Conservation (phyloP, 2,329 filamentous ascomycete genomes). For the Hypoxylon rubiginosum region DNA sequence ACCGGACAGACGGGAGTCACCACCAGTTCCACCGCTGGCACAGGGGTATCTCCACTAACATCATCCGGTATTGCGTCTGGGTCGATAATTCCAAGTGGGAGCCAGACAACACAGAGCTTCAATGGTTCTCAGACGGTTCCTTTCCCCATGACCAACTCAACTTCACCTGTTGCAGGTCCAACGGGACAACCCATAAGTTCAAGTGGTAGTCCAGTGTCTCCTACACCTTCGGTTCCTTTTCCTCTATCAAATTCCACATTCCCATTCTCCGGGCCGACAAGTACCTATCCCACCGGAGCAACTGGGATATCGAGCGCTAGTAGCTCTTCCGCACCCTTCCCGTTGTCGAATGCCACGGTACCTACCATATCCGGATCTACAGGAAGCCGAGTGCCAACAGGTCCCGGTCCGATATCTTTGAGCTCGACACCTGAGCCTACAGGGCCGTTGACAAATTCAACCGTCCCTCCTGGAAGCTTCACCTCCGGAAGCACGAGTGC, state of each 20-base stretch:
- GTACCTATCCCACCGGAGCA: slow-evolving; percentile 5
- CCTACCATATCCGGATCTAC: slow-evolving; percentile 24
- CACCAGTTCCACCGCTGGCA: slow-evolving; percentile 8
- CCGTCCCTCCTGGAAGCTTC: slow-evolving; percentile 9
- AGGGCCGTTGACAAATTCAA: slow-evolving; percentile 14
- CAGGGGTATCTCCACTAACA: slow-evolving; percentile 1
- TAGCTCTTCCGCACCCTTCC: slow-evolving; percentile 26
- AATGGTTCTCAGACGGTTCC: slow-evolving; percentile 29
- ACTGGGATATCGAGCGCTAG: slow-evolving; percentile 8
- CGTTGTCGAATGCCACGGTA: slow-evolving; percentile 31
- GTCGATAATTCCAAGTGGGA: slow-evolving; percentile 18
- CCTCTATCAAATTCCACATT: slow-evolving; percentile 25
- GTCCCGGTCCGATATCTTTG: slow-evolving; percentile 29
- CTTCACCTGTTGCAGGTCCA: slow-evolving; percentile 14
- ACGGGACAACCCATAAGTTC: slow-evolving; percentile 22
- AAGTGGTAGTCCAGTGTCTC: not conserved
- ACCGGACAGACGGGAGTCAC: slow-evolving; percentile 24
- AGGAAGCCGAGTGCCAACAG: slow-evolving; percentile 32
- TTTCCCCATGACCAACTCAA: slow-evolving; percentile 34
- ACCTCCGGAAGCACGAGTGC: slow-evolving; percentile 6
- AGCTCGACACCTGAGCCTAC: slow-evolving; percentile 12
- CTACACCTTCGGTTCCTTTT: slow-evolving; percentile 17
- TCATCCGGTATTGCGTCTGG: slow-evolving; percentile 1
- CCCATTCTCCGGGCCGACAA: slow-evolving; percentile 5
- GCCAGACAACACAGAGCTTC: slow-evolving; percentile 11